Evolutionary conservation across 192 early-diverging fungal genomes (phyloP).

Genomic region (Coemansia sp.): DNA sequence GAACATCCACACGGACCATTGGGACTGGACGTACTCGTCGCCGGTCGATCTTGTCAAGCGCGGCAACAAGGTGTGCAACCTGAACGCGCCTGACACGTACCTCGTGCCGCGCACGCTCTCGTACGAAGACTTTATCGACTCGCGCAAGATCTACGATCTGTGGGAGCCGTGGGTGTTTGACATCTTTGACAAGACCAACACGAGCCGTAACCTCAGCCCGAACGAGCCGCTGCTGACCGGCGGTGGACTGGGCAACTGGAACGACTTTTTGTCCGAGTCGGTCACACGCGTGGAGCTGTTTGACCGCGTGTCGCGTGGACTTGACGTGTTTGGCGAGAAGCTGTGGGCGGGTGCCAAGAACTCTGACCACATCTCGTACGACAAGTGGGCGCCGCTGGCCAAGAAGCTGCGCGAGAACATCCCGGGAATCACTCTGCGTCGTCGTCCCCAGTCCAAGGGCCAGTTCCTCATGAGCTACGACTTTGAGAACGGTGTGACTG

Average conservation of each 20-base stretch:
- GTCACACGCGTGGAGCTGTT: constrained; percentile 52
- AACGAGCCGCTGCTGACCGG: constrained; percentile 40
- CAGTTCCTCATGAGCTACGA: constrained; percentile 44
- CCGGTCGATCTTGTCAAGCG: constrained; percentile 33
- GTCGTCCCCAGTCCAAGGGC: constrained; percentile 33
- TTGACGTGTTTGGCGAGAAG: constrained; percentile 47
- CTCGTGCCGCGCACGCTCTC: constrained; percentile 49
- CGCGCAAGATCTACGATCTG: constrained; percentile 46
- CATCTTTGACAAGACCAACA: constrained; percentile 39
- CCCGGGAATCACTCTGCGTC: constrained; percentile 39
- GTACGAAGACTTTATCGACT: constrained; percentile 34
- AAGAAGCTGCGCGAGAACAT: constrained; percentile 56
- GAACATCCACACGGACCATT: constrained; percentile 36
- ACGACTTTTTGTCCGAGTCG: constrained; percentile 47
- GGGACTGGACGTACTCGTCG: constrained; percentile 32
- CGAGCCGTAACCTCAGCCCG: constrained; percentile 38
- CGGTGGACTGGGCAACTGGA: constrained; percentile 52
- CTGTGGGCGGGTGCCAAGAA: constrained; percentile 50
- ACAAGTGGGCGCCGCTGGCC: constrained; percentile 40
- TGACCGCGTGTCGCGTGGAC: constrained; percentile 41
- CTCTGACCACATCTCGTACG: constrained; percentile 33
- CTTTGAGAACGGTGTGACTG: constrained; percentile 44
- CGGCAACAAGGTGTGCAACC: constrained; percentile 48
- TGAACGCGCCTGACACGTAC: constrained; percentile 49
- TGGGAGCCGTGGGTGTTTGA: constrained; percentile 51